A percentile compares a stretch with the other conserved stretches of the same genome.
These are phyloP conservation scores for Kazachstania psychrophila DNA, from an alignment of 805 yeast genomes.

Conservation along the genomic window DNA sequence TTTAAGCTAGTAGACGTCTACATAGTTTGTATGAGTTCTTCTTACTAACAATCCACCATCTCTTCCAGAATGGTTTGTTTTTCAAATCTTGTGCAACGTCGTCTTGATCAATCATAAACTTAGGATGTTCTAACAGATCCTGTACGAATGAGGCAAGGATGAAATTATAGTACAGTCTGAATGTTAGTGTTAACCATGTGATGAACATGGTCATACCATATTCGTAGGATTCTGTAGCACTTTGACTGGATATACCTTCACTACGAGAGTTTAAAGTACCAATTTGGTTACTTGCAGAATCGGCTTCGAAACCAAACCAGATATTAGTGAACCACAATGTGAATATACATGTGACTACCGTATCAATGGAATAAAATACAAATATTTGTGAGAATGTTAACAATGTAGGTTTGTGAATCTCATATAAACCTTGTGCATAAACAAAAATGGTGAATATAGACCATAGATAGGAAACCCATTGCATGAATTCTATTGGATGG, in stretches of 20 bases:
- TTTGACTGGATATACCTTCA: conserved; percentile 36
- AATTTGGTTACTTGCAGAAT: not conserved
- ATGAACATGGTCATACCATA: conserved; percentile 47
- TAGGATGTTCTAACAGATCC: conserved; percentile 42
- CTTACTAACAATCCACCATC: conserved; percentile 27
- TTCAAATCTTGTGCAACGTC: conserved; percentile 33
- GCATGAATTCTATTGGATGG: conserved; percentile 72
- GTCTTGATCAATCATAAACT: conserved; percentile 31
- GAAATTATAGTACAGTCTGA: conserved; percentile 52
- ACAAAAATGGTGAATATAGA: conserved; percentile 57
- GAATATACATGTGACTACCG: conserved; percentile 55
- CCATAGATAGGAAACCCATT: conserved; percentile 68
- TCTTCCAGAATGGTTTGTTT: conserved; percentile 22
- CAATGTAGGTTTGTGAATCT: conserved; percentile 46
- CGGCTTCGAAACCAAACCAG: conserved; percentile 57
- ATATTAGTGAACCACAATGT: conserved; percentile 63
- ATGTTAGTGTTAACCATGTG: conserved; percentile 38
- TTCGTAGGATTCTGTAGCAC: conserved; percentile 54
- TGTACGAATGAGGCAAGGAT: conserved; percentile 52
- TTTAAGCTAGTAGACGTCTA: conserved; percentile 11
- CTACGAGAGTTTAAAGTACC: conserved; percentile 8
- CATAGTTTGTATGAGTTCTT: conserved; percentile 26
- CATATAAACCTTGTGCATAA: conserved; percentile 49
- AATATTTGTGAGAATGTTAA: conserved; percentile 55
- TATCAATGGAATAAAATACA: conserved; percentile 56